phyloP scores from a whole-genome alignment of 1,284 basidiomycete species.

The Peniophora sp. region DNA sequence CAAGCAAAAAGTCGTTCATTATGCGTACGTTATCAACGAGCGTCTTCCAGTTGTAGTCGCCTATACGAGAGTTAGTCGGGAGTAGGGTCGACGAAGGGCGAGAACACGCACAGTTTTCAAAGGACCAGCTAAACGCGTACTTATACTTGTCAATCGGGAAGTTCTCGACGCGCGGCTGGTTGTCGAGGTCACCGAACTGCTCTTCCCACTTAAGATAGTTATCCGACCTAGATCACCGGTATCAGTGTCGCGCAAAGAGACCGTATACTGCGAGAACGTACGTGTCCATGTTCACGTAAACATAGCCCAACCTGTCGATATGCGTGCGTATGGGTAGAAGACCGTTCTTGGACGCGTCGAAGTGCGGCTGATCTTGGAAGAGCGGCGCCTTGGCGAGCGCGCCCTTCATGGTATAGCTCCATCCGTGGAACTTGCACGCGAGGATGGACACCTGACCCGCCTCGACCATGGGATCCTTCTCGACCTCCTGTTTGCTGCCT shows the following conservation, averaged over 20 bases:
- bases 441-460: constrained; percentile 12
- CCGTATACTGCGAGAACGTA: constrained; percentile 9
- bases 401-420: constrained; percentile 17
- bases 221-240: constrained; percentile 5
- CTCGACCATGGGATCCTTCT: background rate
- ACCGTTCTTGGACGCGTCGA: constrained; percentile 16
- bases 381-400: constrained; percentile 17
- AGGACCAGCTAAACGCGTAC: background rate
- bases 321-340: constrained; percentile 18
- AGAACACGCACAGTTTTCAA: background rate
- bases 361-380: constrained; percentile 15
- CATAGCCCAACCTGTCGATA: constrained; percentile 15
- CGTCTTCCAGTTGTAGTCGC: constrained; percentile 12
- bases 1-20: background rate
- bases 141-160: background rate
- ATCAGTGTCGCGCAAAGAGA: constrained; percentile 13
- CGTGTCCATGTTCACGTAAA: constrained; percentile 19
- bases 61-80: background rate
- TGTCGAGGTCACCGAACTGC: constrained; percentile 5
- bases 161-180: background rate
- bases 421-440: constrained; percentile 18
- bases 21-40: constrained; percentile 15
- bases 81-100: background rate
- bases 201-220: constrained; percentile 8
- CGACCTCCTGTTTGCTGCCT: constrained; percentile 13